These are phyloP conservation scores for Podospora appendiculata DNA, from an alignment of 495 filamentous ascomycete genomes.

Conservation along the genomic window DNA sequence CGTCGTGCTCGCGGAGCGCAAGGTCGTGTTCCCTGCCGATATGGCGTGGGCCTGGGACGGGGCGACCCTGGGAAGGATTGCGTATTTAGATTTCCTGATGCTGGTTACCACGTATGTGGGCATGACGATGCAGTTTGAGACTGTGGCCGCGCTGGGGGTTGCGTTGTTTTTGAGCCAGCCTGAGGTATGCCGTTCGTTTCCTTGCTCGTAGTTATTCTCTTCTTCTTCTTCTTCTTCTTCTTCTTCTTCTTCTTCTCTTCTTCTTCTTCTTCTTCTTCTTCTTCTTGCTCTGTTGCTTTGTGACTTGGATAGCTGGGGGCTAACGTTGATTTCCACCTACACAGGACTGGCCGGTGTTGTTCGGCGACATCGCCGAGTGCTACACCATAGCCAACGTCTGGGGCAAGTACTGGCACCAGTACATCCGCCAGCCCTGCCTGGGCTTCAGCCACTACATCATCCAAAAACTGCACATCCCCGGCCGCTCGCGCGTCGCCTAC, in stretches of 20 bases:
- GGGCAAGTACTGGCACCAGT: conserved; percentile 37
- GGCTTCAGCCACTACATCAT: conserved; percentile 20
- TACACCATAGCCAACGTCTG: conserved; percentile 17
- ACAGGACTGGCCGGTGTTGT: conserved; percentile 25
- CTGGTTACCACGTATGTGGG: neutral
- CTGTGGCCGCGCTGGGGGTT: conserved; percentile 2
- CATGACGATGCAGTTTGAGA: conserved; percentile 12
- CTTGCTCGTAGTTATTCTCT: neutral
- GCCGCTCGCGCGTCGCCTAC: conserved; percentile 20
- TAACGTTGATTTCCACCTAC: neutral
- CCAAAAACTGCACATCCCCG: conserved; percentile 19
- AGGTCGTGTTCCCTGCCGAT: neutral
- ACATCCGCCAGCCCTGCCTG: conserved; percentile 19
- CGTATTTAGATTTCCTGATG: conserved; percentile 7
- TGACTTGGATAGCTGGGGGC: neutral
- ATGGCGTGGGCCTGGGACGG: conserved; percentile 1
- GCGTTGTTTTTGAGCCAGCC: conserved; percentile 4
- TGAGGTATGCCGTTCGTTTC: conserved; percentile 6
- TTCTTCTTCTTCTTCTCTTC: no score
- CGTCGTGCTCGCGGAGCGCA: conserved; percentile 1
- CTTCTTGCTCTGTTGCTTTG: no score
- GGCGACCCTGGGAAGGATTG: neutral
- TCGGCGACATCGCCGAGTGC: conserved; percentile 22
- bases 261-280: no score
- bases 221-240: neutral